Conservation (phyloP, 768 basidiomycete genomes). For the Kwoniella europaea region DNA sequence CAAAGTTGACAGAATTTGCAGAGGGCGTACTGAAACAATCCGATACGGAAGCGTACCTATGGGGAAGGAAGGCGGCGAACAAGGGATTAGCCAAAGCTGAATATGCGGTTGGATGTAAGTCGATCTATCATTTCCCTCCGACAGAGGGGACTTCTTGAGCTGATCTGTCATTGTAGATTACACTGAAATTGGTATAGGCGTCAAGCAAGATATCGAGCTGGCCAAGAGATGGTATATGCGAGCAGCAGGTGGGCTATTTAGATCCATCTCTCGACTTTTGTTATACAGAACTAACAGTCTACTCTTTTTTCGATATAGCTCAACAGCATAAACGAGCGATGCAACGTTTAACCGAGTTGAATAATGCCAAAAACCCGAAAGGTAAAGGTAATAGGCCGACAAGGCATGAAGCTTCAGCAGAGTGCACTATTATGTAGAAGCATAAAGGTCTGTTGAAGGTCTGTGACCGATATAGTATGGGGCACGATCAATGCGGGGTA, state of each 20-base stretch:
- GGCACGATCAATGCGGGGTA: neutral
- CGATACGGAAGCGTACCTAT: conserved; percentile 97
- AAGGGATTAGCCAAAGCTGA: conserved; percentile 96
- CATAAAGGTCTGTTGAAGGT: neutral
- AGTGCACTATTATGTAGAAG: conserved; percentile 75
- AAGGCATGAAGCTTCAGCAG: conserved; percentile 88
- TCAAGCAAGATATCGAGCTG: conserved; percentile 92
- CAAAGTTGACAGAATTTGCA: conserved; percentile 14
- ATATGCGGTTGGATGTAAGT: conserved; percentile 82
- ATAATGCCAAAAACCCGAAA: conserved; percentile 66
- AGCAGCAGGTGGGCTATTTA: conserved; percentile 73
- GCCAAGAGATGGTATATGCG: conserved; percentile 99
- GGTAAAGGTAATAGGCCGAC: conserved; percentile 81
- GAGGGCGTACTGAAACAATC: conserved; percentile 96
- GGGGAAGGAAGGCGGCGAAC: conserved; percentile 94
- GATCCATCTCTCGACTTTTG: neutral
- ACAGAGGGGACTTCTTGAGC: conserved; percentile 3
- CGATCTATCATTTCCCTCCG: neutral
- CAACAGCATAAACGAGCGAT: conserved; percentile 99
- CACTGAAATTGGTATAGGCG: conserved; percentile 95
- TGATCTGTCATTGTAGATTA: conserved; percentile 67
- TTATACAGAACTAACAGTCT: neutral
- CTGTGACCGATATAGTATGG: neutral
- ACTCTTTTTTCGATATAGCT: conserved; percentile 61
- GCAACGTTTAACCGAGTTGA: conserved; percentile 93